A percentile compares a stretch with the other conserved stretches of the same genome.
These are phyloP conservation scores for Fusarium devonianum DNA, from an alignment of 2,329 filamentous ascomycete genomes.

Conservation along the genomic window DNA sequence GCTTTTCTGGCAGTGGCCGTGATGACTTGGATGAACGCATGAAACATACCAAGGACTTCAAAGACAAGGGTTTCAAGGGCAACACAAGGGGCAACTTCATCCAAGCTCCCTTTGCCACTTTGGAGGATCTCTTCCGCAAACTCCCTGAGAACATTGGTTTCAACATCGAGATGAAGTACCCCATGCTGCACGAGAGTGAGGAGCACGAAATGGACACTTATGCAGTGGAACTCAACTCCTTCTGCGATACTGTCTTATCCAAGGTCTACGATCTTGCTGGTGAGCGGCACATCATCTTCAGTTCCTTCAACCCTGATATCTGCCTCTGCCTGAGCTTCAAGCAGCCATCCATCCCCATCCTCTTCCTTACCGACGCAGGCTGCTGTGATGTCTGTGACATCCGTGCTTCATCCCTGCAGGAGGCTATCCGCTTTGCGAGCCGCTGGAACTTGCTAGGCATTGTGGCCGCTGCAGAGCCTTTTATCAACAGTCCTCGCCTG, in stretches of 20 bases:
- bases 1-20: conserved; percentile 53
- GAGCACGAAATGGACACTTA: conserved; percentile 97
- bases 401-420: conserved; percentile 87
- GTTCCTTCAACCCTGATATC: conserved; percentile 96
- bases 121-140: conserved; percentile 90
- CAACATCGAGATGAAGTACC: conserved; percentile 99
- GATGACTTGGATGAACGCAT: conserved; percentile 76
- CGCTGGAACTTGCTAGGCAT: conserved; percentile 95
- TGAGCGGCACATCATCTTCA: conserved; percentile 93
- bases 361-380: conserved; percentile 93
- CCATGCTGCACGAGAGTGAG: conserved; percentile 94
- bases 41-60: conserved; percentile 96
- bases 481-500: conserved; percentile 87
- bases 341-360: conserved; percentile 92
- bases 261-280: conserved; percentile 88
- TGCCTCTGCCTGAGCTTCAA: conserved; percentile 95
- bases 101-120: conserved; percentile 91
- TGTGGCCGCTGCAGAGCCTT: conserved; percentile 84
- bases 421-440: conserved; percentile 92
- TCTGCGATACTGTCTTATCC: conserved; percentile 89
- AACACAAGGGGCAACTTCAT: conserved; percentile 95
- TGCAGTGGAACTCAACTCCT: conserved; percentile 93
- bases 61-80: conserved; percentile 92
- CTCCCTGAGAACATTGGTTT: conserved; percentile 86
- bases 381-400: conserved; percentile 85